Evolutionary conservation across 2,329 filamentous ascomycete species (phyloP).

Genomic region (Botrytis sinoallii): DNA sequence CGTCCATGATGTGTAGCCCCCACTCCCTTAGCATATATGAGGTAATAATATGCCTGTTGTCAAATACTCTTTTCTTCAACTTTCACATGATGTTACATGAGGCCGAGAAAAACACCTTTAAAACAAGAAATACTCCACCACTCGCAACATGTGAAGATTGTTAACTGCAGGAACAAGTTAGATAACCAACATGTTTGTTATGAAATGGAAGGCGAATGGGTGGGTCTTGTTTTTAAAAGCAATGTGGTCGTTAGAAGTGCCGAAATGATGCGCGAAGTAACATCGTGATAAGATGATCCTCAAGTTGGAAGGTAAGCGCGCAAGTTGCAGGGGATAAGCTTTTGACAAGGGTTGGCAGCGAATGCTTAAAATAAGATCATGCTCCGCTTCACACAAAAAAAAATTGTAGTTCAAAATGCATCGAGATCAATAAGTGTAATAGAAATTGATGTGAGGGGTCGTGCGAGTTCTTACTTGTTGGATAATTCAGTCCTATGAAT

Average conservation of each 20-base stretch:
- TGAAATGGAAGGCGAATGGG: neutral
- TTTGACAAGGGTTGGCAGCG: neutral
- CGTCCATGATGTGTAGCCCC: neutral
- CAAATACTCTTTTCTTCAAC: neutral
- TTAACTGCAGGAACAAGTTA: neutral
- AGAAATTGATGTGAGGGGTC: neutral
- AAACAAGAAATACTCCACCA: neutral
- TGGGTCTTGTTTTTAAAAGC: neutral
- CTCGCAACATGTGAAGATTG: neutral
- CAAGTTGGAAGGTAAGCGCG: slow-evolving; percentile 7
- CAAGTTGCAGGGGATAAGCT: neutral
- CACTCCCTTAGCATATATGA: neutral
- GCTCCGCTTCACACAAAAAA: neutral
- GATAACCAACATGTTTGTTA: neutral
- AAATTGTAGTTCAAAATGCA: neutral
- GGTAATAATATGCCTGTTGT: neutral
- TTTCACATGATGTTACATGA: slow-evolving; percentile 5
- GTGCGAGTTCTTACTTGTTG: neutral
- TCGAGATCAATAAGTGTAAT: neutral
- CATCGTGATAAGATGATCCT: neutral
- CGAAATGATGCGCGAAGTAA: neutral
- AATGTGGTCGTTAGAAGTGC: neutral
- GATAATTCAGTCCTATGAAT: neutral
- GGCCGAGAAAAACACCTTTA: neutral
- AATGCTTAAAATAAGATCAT: neutral